Evolutionary conservation across 495 filamentous ascomycete genomes (phyloP), one percentile per base, ranked within the genome.

Genomic region (Lasiosphaeria ovina): DNA sequence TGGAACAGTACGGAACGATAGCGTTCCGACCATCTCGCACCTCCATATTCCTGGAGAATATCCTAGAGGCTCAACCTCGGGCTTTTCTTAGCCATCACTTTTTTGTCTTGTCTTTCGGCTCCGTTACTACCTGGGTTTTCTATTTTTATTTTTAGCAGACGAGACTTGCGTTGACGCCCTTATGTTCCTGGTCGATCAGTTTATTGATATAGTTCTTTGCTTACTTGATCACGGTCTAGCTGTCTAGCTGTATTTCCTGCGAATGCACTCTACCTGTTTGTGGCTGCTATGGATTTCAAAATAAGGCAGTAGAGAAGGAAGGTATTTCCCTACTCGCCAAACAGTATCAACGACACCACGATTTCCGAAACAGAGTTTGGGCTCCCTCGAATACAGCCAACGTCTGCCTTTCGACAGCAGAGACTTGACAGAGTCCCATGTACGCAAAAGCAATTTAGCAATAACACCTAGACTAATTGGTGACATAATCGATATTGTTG

Each of bases 41-140:
- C 76, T 85, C 8, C 82, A 85, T 55, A 72, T 87, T 3, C 83
- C 84, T 8, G 83, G 84, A 10, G 78, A 84, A 63, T 87, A 79
- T 63, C 84, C 84, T 1, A 77, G 74, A 44, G 68, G 32, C 12
- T 47, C 44, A 47, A 5, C 44, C 5, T 5, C 44, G 16, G 44
- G 44, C 4, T 47, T 47, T n/a, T n/a, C 44, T 47, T 47, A 47
- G 44, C 38, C 44, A 47, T n/a, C 44, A 5, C 17, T 9, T 17
- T 35, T 51, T 24, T 31, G n/a, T 14, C 17, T 9, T 17, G 11
- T 51, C 49, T 31, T 24, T 14, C 17, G 12, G 16, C 49, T 32
- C 8, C 32, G 24, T 7, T 31, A 11, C 17, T 31, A 6, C 49
- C 17, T 51, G 9, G 32, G 12, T 51, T 32, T 31, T 14, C 49